A percentile compares a stretch with the other conserved stretches of the same genome.
Evolutionary conservation across 2,329 filamentous ascomycete genomes (phyloP).

Genomic region (Cladosporium oxysporum): DNA sequence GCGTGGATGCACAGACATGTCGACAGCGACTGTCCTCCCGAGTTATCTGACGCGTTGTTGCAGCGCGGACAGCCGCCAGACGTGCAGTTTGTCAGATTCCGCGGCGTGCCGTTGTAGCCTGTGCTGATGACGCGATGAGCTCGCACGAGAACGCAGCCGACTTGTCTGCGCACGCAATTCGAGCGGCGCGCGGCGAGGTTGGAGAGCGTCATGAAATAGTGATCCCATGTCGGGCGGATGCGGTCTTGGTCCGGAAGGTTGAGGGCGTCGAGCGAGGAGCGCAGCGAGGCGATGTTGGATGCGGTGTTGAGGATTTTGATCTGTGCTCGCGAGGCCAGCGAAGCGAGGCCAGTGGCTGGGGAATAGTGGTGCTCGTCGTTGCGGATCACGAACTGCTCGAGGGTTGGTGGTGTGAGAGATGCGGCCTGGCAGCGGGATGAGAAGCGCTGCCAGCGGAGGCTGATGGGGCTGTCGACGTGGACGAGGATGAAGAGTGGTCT

Average conservation of each 20-base stretch:
- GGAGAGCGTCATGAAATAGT: conserved; percentile 97
- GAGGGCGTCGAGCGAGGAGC: conserved; percentile 70
- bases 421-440: conserved; percentile 56
- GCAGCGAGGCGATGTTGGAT: conserved; percentile 64
- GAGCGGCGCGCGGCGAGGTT: conserved; percentile 84
- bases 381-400: conserved; percentile 61
- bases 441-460: conserved; percentile 79
- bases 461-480: conserved; percentile 86
- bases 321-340: conserved; percentile 77
- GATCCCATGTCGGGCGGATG: conserved; percentile 88
- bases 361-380: conserved; percentile 77
- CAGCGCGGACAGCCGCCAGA: conserved; percentile 88
- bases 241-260: conserved; percentile 77
- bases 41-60: conserved; percentile 64
- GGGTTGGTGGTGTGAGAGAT: conserved; percentile 48
- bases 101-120: conserved; percentile 96
- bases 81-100: conserved; percentile 84
- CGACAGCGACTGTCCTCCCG: conserved; percentile 70
- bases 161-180: conserved; percentile 98
- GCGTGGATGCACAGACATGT: conserved; percentile 97
- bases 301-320: conserved; percentile 86
- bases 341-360: conserved; percentile 63
- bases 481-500: conserved; percentile 92
- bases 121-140: conserved; percentile 88
- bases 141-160: conserved; percentile 88